Evolutionary conservation across 2,329 filamentous ascomycete species (phyloP).

Genomic region (Fusarium albosuccineum): DNA sequence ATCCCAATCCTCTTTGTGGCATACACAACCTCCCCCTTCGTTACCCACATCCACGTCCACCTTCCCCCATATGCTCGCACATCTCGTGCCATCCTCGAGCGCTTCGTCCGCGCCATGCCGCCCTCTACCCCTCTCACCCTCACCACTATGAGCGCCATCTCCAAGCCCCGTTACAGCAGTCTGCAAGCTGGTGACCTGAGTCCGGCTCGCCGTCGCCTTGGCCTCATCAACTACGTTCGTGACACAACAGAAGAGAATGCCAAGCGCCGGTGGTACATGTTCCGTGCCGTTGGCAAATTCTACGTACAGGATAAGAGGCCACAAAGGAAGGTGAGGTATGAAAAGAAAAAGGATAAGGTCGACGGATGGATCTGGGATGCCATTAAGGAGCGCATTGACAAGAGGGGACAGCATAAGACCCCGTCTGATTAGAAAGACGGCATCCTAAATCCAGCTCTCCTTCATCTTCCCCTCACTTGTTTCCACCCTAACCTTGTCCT

Average conservation of each 20-base stretch:
- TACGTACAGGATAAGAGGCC: constrained; percentile 51
- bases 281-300: constrained; percentile 55
- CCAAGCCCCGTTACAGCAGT: constrained; percentile 65
- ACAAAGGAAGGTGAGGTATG: constrained; percentile 39
- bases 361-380: constrained; percentile 59
- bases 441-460: constrained; percentile 6
- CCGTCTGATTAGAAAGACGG: constrained; percentile 16
- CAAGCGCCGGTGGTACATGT: constrained; percentile 56
- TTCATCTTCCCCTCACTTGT: not conserved
- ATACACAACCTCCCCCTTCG: constrained; percentile 76
- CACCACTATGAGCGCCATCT: constrained; percentile 68
- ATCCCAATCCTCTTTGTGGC: constrained; percentile 75
- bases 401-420: constrained; percentile 27
- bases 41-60: constrained; percentile 77
- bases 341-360: constrained; percentile 48
- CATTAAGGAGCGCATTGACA: constrained; percentile 51
- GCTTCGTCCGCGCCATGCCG: constrained; percentile 63
- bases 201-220: constrained; percentile 50
- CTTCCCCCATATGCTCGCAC: constrained; percentile 75
- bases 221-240: constrained; percentile 58
- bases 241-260: constrained; percentile 52
- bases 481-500: not conserved
- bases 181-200: constrained; percentile 55
- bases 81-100: constrained; percentile 67
- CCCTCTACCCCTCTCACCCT: constrained; percentile 61